Conservation (phyloP, 1,139 yeast species). For the Hanseniaspora uvarum region DNA sequence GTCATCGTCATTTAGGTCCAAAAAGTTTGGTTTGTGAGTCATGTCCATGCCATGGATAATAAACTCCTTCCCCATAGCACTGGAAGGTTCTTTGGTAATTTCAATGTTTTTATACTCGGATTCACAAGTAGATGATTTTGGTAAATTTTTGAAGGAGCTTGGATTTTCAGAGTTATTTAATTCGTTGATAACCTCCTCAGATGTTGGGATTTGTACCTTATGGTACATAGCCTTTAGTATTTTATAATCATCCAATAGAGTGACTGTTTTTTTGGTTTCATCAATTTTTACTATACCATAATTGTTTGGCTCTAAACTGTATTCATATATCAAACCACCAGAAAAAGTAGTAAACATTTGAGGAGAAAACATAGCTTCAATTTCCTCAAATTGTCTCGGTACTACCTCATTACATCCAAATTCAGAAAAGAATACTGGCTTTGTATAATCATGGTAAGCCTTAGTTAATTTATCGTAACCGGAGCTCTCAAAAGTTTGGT, state of each 20-base stretch:
- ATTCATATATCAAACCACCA: slow-evolving; percentile 91
- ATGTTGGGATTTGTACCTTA: slow-evolving; percentile 14
- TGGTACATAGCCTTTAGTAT: slow-evolving; percentile 42
- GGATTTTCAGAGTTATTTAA: not conserved
- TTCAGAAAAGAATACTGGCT: slow-evolving; percentile 83
- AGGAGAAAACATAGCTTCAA: slow-evolving; percentile 54
- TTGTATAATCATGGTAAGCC: slow-evolving; percentile 56
- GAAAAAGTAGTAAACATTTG: slow-evolving; percentile 75
- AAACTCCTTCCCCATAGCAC: slow-evolving; percentile 37
- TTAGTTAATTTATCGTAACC: slow-evolving; percentile 70
- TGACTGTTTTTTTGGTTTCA: slow-evolving; percentile 43
- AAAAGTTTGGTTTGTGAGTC: slow-evolving; percentile 28
- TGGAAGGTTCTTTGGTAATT: slow-evolving; percentile 41
- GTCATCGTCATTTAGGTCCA: slow-evolving; percentile 33
- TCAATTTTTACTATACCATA: slow-evolving; percentile 73
- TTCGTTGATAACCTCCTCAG: slow-evolving; percentile 15
- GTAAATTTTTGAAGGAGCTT: slow-evolving; percentile 4
- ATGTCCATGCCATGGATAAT: slow-evolving; percentile 42
- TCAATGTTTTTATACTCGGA: slow-evolving; percentile 44
- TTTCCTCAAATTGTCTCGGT: slow-evolving; percentile 77
- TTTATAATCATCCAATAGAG: slow-evolving; percentile 45
- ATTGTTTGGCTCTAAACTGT: slow-evolving; percentile 74
- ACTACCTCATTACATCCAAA: slow-evolving; percentile 80
- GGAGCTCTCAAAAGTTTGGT: slow-evolving; percentile 66
- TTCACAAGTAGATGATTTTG: slow-evolving; percentile 32